These are phyloP conservation scores for Gillenia trifoliata DNA, from an alignment of 306 rosid species.

Conservation along the genomic window DNA sequence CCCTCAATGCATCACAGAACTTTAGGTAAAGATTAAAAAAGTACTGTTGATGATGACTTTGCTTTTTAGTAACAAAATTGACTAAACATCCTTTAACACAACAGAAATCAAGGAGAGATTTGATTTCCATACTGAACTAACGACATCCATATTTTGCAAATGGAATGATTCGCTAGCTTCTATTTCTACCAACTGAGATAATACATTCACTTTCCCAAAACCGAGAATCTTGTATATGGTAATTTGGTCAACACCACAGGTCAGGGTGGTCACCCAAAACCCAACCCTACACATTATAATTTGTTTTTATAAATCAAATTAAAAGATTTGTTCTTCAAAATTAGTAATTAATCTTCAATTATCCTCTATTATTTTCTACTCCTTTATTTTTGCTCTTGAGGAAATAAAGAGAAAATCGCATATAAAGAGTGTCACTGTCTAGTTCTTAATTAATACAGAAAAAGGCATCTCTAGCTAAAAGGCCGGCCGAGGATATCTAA, in stretches of 20 bases:
- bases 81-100: not conserved
- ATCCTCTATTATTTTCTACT: not conserved
- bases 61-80: not conserved
- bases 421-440: not conserved
- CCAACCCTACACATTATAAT: not conserved
- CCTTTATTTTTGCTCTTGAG: not conserved
- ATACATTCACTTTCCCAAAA: not conserved
- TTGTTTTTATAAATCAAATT: not conserved
- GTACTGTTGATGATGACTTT: not conserved
- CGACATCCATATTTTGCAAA: not conserved
- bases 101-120: conserved; percentile 7
- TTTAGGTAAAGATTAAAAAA: not conserved
- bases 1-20: not conserved
- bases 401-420: not conserved
- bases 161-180: not conserved
- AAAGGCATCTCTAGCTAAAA: not conserved
- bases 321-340: not conserved
- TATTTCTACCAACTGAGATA: not conserved
- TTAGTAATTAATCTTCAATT: not conserved
- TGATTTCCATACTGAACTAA: not conserved
- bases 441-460: not conserved
- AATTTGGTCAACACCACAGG: not conserved
- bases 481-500: not conserved
- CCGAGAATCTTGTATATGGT: not conserved
- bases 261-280: not conserved